Percentiles rank a stretch among this genome's conserved stretches.
Evolutionary conservation across 2,329 filamentous ascomycete genomes (phyloP).

Genomic region (Ophiocordyceps camponoti-saundersi): DNA sequence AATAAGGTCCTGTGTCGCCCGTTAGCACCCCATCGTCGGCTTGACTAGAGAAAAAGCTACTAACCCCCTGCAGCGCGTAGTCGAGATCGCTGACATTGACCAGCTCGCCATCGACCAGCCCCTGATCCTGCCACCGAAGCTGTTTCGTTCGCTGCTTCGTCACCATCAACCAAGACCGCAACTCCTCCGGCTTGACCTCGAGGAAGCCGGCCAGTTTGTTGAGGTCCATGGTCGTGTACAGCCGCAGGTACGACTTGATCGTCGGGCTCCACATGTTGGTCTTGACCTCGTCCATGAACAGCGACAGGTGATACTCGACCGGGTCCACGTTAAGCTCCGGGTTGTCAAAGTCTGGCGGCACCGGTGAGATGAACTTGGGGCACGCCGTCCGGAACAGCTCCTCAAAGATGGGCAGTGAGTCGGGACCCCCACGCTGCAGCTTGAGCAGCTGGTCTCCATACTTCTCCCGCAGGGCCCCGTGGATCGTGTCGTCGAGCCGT

Average conservation of each 20-base stretch:
- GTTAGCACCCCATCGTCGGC: conserved; percentile 3
- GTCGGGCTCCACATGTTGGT: conserved; percentile 97
- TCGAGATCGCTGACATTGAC: conserved; percentile 91
- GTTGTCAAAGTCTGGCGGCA: conserved; percentile 94
- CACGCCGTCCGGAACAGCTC: conserved; percentile 96
- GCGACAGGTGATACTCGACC: conserved; percentile 85
- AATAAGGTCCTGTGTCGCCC: conserved; percentile 58
- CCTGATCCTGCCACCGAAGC: conserved; percentile 78
- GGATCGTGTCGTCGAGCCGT: conserved; percentile 94
- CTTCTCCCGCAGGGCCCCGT: conserved; percentile 95
- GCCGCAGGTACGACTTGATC: conserved; percentile 93
- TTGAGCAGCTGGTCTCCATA: conserved; percentile 96
- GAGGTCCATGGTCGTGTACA: conserved; percentile 98
- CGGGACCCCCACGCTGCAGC: conserved; percentile 89
- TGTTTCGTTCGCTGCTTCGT: conserved; percentile 99
- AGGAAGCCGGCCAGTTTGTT: conserved; percentile 97
- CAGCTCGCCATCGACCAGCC: conserved; percentile 78
- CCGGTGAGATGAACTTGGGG: conserved; percentile 98
- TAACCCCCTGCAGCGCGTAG: conserved; percentile 86
- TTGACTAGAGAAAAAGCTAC: conserved; percentile 18
- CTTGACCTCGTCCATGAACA: conserved; percentile 99
- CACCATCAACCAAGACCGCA: conserved; percentile 83
- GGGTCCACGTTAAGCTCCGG: conserved; percentile 91
- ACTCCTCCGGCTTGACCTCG: conserved; percentile 89
- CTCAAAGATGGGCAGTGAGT: conserved; percentile 91